Conservation (phyloP, 176 grass and related monocot species). For the Sorghum bicolor region Sorghum_bicolor_NCBIv3 NC_012876.2:57513501-57514000, state of each 20-base stretch:
- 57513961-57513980: not conserved
- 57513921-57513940: not conserved
- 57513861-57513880: not conserved
- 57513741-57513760: slow-evolving; percentile 36
- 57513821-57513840: not conserved
- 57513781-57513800: not conserved
- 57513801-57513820: not conserved
- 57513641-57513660: slow-evolving; percentile 72
- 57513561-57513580: slow-evolving; percentile 78
- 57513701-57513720: slow-evolving; percentile 77
- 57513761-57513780: not conserved
- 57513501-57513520: slow-evolving; percentile 41
- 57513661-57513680: slow-evolving; percentile 57
- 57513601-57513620: slow-evolving; percentile 79
- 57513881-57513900: not conserved
- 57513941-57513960: not conserved
- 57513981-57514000: not conserved
- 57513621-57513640: slow-evolving; percentile 77
- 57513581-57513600: slow-evolving; percentile 78
- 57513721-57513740: slow-evolving; percentile 81
- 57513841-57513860: not conserved
- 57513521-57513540: slow-evolving; percentile 38
- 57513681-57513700: slow-evolving; percentile 53
- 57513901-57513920: not conserved
- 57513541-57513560: slow-evolving; percentile 51